Percentiles rank a stretch among this genome's conserved stretches.
Conservation (phyloP, 495 filamentous ascomycete species). For the Oidiodendron maius region DNA sequence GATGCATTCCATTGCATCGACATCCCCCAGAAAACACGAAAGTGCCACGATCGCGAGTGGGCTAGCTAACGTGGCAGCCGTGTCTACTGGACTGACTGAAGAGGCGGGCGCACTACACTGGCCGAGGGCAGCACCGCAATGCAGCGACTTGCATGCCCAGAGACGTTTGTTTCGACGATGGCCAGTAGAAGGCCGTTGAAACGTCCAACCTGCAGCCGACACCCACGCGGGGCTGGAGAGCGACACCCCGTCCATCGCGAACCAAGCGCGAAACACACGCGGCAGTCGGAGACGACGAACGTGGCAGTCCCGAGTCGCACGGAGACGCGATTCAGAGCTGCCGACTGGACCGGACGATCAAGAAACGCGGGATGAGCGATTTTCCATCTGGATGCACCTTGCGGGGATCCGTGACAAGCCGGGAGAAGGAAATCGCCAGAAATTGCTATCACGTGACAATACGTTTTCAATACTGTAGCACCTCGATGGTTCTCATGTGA, state of each 20-base stretch:
- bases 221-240: neutral
- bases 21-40: slow-evolving; percentile 15
- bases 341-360: no score
- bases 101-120: slow-evolving; percentile 3
- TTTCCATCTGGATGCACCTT: no score
- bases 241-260: neutral
- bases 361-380: no score
- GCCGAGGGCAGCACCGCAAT: no score
- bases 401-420: no score
- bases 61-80: slow-evolving; percentile 6
- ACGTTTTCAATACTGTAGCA: no score
- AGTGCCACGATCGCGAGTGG: slow-evolving; percentile 16
- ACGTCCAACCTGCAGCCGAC: slow-evolving; percentile 4
- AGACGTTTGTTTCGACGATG: slow-evolving; percentile 2
- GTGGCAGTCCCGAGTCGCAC: no score
- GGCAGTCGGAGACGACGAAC: no score
- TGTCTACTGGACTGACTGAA: slow-evolving; percentile 15
- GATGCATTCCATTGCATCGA: slow-evolving; percentile 2
- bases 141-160: slow-evolving; percentile 9
- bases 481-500: no score
- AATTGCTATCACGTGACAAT: no score
- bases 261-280: slow-evolving; percentile 15
- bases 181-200: slow-evolving; percentile 3
- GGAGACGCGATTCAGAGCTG: no score
- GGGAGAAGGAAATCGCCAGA: no score